Conservation (phyloP, 192 early-diverging fungal species). For the Linnemannia zychae region DNA sequence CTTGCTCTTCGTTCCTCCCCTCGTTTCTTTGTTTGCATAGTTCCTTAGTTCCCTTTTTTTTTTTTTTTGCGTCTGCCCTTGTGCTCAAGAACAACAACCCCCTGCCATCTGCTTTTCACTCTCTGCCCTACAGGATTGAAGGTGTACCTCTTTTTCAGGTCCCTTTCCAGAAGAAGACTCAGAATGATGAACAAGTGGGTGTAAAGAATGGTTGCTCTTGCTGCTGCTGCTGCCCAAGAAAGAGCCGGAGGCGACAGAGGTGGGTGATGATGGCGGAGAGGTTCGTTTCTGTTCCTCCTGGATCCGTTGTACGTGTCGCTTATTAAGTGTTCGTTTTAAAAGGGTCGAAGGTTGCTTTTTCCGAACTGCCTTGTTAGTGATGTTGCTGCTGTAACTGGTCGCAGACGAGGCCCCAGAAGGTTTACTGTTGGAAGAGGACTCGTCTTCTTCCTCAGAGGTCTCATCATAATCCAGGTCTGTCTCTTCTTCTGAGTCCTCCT, state of each 20-base stretch:
- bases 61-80: neutral
- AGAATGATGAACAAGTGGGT: neutral
- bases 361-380: neutral
- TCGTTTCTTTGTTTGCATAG: neutral
- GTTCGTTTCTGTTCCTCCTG: neutral
- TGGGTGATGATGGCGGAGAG: neutral
- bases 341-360: neutral
- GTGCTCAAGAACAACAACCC: neutral
- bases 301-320: conserved; percentile 10
- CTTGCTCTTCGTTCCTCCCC: neutral
- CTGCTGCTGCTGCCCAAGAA: conserved; percentile 4
- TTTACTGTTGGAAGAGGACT: neutral
- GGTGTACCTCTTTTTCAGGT: conserved; percentile 15
- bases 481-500: conserved; percentile 34
- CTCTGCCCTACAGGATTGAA: neutral
- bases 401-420: neutral
- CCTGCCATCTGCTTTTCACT: neutral
- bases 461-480: conserved; percentile 21
- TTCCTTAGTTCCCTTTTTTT: neutral
- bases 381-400: neutral
- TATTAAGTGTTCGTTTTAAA: neutral
- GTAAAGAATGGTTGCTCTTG: neutral
- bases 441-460: conserved; percentile 13
- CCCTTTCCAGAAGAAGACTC: conserved; percentile 8
- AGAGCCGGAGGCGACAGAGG: neutral